phyloP scores from a whole-genome alignment of 208 protist genomes.

The Leishmania amazonensis region DNA sequence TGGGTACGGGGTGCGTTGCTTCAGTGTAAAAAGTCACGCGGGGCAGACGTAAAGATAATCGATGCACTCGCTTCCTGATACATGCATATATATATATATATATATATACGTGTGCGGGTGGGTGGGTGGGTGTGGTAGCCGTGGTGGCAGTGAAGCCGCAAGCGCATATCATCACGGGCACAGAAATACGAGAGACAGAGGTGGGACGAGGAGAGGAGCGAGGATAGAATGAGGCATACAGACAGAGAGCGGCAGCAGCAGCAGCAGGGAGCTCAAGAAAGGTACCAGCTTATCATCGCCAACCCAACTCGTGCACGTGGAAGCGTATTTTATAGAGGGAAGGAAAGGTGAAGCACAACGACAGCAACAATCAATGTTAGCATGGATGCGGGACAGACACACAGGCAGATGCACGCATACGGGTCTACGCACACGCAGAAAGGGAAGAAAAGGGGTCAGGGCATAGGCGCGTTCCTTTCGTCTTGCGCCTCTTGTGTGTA shows the following conservation, averaged over 20 bases:
- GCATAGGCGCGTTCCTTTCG: not conserved
- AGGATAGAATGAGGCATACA: not conserved
- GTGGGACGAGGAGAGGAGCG: not conserved
- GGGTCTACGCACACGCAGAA: not conserved
- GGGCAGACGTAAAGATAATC: no score
- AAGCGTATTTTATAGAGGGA: not conserved
- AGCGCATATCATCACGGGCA: not conserved
- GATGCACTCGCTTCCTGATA: not conserved
- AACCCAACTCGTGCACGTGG: not conserved
- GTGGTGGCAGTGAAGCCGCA: not conserved
- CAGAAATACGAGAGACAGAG: not conserved
- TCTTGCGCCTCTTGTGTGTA: not conserved
- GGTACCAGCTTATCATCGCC: not conserved
- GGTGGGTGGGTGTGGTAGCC: not conserved
- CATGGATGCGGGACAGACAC: not conserved
- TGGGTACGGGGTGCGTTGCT: not conserved
- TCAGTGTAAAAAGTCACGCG: not conserved
- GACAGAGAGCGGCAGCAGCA: not conserved
- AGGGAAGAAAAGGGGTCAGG: not conserved
- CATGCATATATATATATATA: not conserved
- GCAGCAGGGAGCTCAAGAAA: not conserved
- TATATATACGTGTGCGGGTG: not conserved
- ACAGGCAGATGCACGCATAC: not conserved
- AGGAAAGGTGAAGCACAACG: not conserved
- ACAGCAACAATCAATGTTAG: no score